These are phyloP conservation scores for Sporothrix protearum DNA, from an alignment of 2,329 filamentous ascomycete genomes.

Conservation along the genomic window DNA sequence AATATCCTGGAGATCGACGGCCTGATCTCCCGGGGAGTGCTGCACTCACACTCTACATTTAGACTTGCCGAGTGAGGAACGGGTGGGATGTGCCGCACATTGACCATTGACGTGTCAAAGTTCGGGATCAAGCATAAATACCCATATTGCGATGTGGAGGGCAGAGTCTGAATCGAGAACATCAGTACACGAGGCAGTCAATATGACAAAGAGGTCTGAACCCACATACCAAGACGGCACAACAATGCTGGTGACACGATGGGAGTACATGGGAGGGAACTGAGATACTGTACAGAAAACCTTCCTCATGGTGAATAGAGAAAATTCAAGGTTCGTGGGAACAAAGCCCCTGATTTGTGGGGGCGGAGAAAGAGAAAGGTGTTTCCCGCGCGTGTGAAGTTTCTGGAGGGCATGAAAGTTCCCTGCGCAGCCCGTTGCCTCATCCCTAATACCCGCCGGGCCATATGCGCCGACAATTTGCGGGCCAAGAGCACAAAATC, in stretches of 20 bases:
- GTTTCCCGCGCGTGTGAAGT: too few relatives aligned
- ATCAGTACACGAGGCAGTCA: neutral
- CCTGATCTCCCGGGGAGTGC: neutral
- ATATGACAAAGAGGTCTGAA: neutral
- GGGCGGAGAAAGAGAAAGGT: too few relatives aligned
- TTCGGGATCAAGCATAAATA: constrained; percentile 13
- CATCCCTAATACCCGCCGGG: constrained; percentile 15
- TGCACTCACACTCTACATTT: neutral
- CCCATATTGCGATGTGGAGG: constrained; percentile 13
- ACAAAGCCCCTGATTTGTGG: too few relatives aligned
- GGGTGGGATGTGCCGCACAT: neutral
- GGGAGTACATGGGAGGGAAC: neutral
- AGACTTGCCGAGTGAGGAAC: neutral
- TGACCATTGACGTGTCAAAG: neutral
- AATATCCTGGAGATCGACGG: constrained; percentile 4
- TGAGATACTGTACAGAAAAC: too few relatives aligned
- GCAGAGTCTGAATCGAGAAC: neutral
- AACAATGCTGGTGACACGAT: neutral
- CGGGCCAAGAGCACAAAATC: neutral
- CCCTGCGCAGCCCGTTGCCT: neutral
- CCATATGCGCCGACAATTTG: constrained; percentile 15
- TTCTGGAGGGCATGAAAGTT: too few relatives aligned
- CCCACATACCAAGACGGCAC: constrained; percentile 1
- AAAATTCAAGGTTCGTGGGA: too few relatives aligned
- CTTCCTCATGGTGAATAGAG: too few relatives aligned